phyloP scores from a whole-genome alignment of 768 basidiomycete species.

The Lactarius indigo region DNA sequence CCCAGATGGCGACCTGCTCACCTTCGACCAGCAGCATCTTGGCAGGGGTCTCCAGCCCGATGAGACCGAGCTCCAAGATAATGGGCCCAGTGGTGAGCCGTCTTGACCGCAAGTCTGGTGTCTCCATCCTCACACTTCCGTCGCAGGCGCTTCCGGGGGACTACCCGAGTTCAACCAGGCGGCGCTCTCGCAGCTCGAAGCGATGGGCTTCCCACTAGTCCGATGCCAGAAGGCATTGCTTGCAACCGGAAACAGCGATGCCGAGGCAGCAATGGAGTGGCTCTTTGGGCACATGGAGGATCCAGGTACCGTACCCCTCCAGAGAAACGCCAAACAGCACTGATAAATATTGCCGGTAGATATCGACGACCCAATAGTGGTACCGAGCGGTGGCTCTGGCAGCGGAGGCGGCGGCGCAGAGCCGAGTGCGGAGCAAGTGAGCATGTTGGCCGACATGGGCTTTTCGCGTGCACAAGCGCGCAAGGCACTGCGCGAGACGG shows the following conservation, averaged over 20 bases:
- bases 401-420: constrained; percentile 44
- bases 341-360: constrained; percentile 43
- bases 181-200: constrained; percentile 73
- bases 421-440: constrained; percentile 66
- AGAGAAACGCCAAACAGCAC: too few relatives aligned
- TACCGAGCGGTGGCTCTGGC: constrained; percentile 25
- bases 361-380: constrained; percentile 75
- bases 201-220: constrained; percentile 86
- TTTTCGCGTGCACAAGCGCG: constrained; percentile 79
- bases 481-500: constrained; percentile 86
- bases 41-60: constrained; percentile 66
- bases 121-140: too few relatives aligned
- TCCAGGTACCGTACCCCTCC: constrained; percentile 49
- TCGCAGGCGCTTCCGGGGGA: too few relatives aligned
- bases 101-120: background rate
- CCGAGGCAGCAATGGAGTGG: constrained; percentile 93
- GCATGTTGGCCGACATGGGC: constrained; percentile 85
- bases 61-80: constrained; percentile 68
- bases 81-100: constrained; percentile 35
- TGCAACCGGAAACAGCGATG: constrained; percentile 73
- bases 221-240: constrained; percentile 89
- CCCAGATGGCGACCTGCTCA: constrained; percentile 53
- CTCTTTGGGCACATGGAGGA: constrained; percentile 95
- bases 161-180: constrained; percentile 68
- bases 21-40: constrained; percentile 56